These are phyloP conservation scores for Chlorella vulgaris DNA, from an alignment of 139 green algal species.

Conservation along the genomic window DNA sequence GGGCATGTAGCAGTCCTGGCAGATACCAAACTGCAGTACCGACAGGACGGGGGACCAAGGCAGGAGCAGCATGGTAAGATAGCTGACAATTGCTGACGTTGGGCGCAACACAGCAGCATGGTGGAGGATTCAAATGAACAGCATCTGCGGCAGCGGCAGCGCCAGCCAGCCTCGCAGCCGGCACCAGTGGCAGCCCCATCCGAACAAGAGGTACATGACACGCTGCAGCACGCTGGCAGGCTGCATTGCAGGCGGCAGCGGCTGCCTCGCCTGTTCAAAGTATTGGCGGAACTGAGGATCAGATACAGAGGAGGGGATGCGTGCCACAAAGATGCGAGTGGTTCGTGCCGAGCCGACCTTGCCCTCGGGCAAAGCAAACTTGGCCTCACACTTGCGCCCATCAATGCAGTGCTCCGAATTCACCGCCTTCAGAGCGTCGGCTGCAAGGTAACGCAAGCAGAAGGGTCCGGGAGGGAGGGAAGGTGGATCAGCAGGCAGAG, in stretches of 20 bases:
- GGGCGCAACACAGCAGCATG: too few species aligned
- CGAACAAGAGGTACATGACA: neutral
- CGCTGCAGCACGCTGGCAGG: neutral
- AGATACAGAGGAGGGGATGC: conserved; percentile 78
- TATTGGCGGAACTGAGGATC: conserved; percentile 82
- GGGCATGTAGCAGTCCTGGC: conserved; percentile 92
- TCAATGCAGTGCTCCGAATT: conserved; percentile 59
- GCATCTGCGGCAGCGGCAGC: too few species aligned
- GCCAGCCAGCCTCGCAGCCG: too few species aligned
- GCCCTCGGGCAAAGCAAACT: conserved; percentile 80
- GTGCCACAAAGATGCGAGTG: conserved; percentile 88
- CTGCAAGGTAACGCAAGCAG: too few species aligned
- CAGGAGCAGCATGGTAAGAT: too few species aligned
- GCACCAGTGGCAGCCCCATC: too few species aligned
- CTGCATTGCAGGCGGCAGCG: neutral
- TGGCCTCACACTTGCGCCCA: conserved; percentile 77
- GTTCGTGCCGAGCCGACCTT: conserved; percentile 45
- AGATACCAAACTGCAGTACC: conserved; percentile 62
- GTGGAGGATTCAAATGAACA: too few species aligned
- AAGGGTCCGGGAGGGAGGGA: neutral
- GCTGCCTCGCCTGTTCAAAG: conserved; percentile 67
- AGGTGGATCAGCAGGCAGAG: neutral
- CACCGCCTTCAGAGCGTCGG: neutral
- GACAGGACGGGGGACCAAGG: neutral
- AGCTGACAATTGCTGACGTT: too few species aligned